Conservation (phyloP, 805 yeast species). For the Tetrapisispora namnaoensis region DNA sequence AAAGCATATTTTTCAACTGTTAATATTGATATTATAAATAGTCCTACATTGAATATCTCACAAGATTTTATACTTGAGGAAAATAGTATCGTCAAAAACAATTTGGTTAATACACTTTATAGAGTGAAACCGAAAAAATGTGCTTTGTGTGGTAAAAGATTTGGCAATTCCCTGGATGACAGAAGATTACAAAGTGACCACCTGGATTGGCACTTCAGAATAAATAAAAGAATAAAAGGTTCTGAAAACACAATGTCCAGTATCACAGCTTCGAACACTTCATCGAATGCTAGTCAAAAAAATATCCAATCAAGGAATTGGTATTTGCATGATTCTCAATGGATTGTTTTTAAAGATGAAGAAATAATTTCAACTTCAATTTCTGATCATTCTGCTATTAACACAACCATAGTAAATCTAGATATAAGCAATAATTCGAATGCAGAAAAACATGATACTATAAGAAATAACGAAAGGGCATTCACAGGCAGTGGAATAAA, state of each 20-base stretch:
- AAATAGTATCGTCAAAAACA: slow-evolving; percentile 22
- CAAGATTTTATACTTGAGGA: slow-evolving; percentile 27
- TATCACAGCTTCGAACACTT: slow-evolving; percentile 2
- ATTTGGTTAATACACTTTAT: slow-evolving; percentile 23
- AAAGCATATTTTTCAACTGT: slow-evolving; percentile 25
- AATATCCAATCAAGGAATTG: slow-evolving; percentile 68
- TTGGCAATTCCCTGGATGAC: slow-evolving; percentile 51
- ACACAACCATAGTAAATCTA: slow-evolving; percentile 3
- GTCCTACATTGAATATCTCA: slow-evolving; percentile 24
- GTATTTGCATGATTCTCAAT: slow-evolving; percentile 63
- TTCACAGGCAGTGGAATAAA: slow-evolving; percentile 3
- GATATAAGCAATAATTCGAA: slow-evolving; percentile 2
- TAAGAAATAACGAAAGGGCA: background rate
- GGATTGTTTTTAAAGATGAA: slow-evolving; percentile 66
- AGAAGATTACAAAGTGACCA: slow-evolving; percentile 49
- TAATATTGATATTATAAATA: slow-evolving; percentile 22
- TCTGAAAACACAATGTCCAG: slow-evolving; percentile 12
- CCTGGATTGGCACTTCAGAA: slow-evolving; percentile 93
- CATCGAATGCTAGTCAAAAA: slow-evolving; percentile 15
- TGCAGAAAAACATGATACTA: background rate
- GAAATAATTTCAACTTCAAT: slow-evolving; percentile 39
- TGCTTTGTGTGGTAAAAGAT: slow-evolving; percentile 82
- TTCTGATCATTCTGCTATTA: slow-evolving; percentile 4
- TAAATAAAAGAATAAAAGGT: slow-evolving; percentile 63
- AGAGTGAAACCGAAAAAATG: slow-evolving; percentile 63